Conservation (phyloP, 441 rosid genomes). For the Theobroma grandiflorum region DNA sequence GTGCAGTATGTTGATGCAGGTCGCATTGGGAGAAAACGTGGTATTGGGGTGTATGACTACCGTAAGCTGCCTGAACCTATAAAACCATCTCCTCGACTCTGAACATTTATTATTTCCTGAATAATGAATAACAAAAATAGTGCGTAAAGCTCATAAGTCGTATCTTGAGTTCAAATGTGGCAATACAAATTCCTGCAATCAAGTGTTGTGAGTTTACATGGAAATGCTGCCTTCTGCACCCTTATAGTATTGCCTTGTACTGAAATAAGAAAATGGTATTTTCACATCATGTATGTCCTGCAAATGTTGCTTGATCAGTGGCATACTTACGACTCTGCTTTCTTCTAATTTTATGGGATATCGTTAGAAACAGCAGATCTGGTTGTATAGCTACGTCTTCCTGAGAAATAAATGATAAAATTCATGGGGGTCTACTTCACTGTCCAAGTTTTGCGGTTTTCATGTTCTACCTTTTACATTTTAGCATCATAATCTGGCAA, state of each 20-base stretch:
- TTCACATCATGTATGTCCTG: not conserved
- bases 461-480: not conserved
- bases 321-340: not conserved
- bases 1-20: conserved; percentile 89
- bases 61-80: conserved; percentile 32
- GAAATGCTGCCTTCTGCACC: conserved; percentile 6
- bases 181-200: conserved; percentile 16
- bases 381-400: not conserved
- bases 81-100: conserved; percentile 57
- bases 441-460: not conserved
- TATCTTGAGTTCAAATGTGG: not conserved
- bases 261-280: not conserved
- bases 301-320: not conserved
- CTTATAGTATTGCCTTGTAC: not conserved
- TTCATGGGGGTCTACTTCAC: not conserved
- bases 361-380: conserved; percentile 12
- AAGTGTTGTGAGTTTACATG: not conserved
- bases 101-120: conserved; percentile 20
- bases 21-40: conserved; percentile 74
- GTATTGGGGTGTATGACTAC: conserved; percentile 78
- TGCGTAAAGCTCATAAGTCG: not conserved
- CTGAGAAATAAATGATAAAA: not conserved
- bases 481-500: not conserved
- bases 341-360: not conserved
- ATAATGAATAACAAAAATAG: not conserved